Evolutionary conservation across 2,329 filamentous ascomycete species (phyloP), one percentile per base, ranked within the genome.

Genomic region (Knoxdaviesia proteae): DNA sequence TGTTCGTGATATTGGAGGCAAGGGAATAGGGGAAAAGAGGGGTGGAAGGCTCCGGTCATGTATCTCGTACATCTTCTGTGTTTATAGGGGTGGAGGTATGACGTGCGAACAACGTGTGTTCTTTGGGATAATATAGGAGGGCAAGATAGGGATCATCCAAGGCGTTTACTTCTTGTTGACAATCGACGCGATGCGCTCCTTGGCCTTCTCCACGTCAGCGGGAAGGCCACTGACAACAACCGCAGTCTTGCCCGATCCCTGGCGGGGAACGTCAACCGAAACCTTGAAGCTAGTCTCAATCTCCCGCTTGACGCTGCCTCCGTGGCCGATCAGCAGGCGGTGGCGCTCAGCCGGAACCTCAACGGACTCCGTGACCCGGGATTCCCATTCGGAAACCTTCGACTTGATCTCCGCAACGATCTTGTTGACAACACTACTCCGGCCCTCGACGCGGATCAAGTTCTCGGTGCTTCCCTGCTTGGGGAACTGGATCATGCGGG

Each of bases 401-500:
- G 75, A 70, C 54, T 90, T 64, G 51, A 98, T 92, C 31, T 82
- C 72, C 42, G 77, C 70, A 53, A 88, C 68, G 51, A 98, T 92
- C 62, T 84, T 92, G 52, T 94, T 80, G 2, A 96, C 88, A 30
- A 98, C 68, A 36, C 77, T 75, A 47, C 74, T 77, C 40, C 80
- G 79, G 32, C 90, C 90, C 61, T 94, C 87, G 5, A 98, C 68
- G 56, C 80, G 87, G 60, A 98, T 94, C 31, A 71, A 72, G 54
- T 80, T 84, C 38, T 82, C 84, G 46, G 81, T 78, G 42, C 79
- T 74, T 45, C 93, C 87, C 49, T 83, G 78, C 57, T 87, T 86
- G 45, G 90, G 90, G 67, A 98, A 96, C 58, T 88, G 86, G 46
- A 98, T 84, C 52, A 88, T 84, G 48, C 88, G 82, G 42, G 86